These are phyloP conservation scores for Oligophagozyma castellii DNA, from an alignment of 1,139 yeast species.

Conservation along the genomic window DNA sequence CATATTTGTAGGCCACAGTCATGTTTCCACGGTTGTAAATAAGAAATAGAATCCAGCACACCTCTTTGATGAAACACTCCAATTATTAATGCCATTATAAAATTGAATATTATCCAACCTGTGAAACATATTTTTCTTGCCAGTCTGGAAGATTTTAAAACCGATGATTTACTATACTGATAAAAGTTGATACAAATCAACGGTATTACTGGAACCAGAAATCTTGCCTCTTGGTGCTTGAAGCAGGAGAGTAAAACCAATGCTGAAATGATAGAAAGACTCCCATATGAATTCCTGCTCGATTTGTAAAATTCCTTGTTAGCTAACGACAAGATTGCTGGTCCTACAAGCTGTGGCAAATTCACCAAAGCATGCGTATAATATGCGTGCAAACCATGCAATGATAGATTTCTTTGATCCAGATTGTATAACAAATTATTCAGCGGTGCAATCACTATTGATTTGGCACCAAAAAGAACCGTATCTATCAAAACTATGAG, in stretches of 20 bases:
- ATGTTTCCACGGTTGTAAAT: constrained; percentile 16
- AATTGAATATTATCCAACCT: constrained; percentile 55
- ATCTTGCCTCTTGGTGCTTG: constrained; percentile 89
- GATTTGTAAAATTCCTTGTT: too few species aligned
- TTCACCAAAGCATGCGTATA: constrained; percentile 65
- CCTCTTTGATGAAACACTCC: constrained; percentile 90
- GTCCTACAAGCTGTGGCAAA: constrained; percentile 73
- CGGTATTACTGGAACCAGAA: constrained; percentile 67
- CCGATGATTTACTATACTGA: neutral
- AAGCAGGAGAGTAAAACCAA: constrained; percentile 46
- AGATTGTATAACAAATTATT: constrained; percentile 68
- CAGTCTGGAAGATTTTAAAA: neutral
- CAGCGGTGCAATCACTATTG: constrained; percentile 51
- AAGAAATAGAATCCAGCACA: constrained; percentile 49
- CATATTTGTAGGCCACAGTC: constrained; percentile 40
- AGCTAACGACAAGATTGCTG: constrained; percentile 37
- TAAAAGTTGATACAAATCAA: constrained; percentile 35
- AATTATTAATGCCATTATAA: constrained; percentile 46
- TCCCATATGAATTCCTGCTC: constrained; percentile 5
- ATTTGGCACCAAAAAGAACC: constrained; percentile 10
- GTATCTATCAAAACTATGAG: constrained; percentile 46
- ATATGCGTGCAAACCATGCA: constrained; percentile 75
- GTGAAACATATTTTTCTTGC: constrained; percentile 15
- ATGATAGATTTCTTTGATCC: constrained; percentile 40
- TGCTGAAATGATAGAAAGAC: constrained; percentile 43